Conservation (phyloP, 345 rosid genomes). For the Citrus inodora region DNA sequence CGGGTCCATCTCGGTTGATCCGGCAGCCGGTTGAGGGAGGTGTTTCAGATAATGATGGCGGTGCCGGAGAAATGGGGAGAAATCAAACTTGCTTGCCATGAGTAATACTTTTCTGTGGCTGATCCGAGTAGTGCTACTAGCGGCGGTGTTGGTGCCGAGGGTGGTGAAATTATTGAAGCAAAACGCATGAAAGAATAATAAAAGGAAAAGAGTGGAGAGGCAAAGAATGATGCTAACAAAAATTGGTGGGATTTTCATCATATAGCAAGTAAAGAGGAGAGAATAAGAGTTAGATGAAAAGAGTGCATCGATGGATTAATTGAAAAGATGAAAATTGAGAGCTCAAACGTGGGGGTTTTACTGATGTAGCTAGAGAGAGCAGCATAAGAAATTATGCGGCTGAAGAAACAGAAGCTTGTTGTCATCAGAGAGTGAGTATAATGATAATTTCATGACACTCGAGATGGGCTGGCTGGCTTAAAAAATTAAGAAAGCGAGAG, state of each 20-base stretch:
- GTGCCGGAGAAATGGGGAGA: constrained; percentile 45
- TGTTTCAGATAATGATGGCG: constrained; percentile 10
- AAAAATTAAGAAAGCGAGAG: constrained; percentile 12
- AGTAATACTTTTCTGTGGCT: constrained; percentile 35
- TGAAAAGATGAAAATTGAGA: constrained; percentile 10
- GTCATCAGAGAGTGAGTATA: neutral
- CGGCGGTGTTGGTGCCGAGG: neutral
- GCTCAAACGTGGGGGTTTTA: constrained; percentile 14
- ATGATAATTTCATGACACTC: constrained; percentile 11
- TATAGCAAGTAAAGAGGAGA: neutral
- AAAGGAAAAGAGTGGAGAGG: constrained; percentile 21
- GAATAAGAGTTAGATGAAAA: constrained; percentile 14
- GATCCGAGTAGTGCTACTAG: neutral
- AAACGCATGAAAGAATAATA: constrained; percentile 26
- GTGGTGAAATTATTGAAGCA: neutral
- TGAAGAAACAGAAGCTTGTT: neutral
- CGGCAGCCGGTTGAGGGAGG: constrained; percentile 15
- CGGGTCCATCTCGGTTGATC: constrained; percentile 39
- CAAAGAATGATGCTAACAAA: constrained; percentile 7
- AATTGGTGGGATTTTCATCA: neutral
- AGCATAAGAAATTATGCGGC: neutral
- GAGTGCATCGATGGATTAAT: constrained; percentile 29
- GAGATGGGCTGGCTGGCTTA: neutral
- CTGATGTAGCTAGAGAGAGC: neutral
- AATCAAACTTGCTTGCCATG: constrained; percentile 40